Base-by-base conservation (phyloP, 371 early-diverging fungal genomes). In the Nosema muscidifuracis region DNA sequence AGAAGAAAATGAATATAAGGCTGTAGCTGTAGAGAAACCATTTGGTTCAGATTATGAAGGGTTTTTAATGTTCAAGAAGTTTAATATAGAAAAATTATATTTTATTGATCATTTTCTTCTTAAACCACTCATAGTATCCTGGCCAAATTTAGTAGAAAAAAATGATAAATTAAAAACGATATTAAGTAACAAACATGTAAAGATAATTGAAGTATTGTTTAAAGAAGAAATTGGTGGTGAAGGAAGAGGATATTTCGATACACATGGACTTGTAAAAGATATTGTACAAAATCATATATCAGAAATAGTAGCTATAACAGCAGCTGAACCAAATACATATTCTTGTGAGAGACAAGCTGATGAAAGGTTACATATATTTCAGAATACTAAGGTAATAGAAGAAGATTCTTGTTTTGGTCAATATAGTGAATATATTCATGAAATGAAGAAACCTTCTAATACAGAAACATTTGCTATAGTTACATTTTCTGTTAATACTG, bases 231-330 rank as follows among this genome's bases (percentile, higher is more conserved):
- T 96, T 81, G 97, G 96, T 20, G 94, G 93, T 4, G 91, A 94
- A 77, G 97, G 97, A 38, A 90, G 97, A 38, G 92, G 93, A 12
- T 96, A 95, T 86, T 98, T 96, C 87, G 96, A 97, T 82, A 90
- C 93, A 81, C 92, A 91, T 83, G 99, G 99, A 55, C 94, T 95
- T 61, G 91, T 97, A 75, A 91, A 95, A 72, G 97, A 97, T 81
- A 94, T 97, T 31, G 92, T 97, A 88, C 97, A 95, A 85, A 97
- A 95, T 87, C 90, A 96, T 79, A 64, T 95, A 61, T 79, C 94
- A 43, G 94, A 94, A 79, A 87, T 93, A 30, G 82, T 96, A 36
- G 85, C 90, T n/a, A 82, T 93, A 64, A 85, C 93, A 61, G 91
- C 61, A 12, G 30, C 12, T 2, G 71, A 70, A 38, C 22, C 36